Evolutionary conservation across 768 basidiomycete species (phyloP), one percentile per base, ranked within the genome.

Genomic region (Hemileccinum rubropunctum): DNA sequence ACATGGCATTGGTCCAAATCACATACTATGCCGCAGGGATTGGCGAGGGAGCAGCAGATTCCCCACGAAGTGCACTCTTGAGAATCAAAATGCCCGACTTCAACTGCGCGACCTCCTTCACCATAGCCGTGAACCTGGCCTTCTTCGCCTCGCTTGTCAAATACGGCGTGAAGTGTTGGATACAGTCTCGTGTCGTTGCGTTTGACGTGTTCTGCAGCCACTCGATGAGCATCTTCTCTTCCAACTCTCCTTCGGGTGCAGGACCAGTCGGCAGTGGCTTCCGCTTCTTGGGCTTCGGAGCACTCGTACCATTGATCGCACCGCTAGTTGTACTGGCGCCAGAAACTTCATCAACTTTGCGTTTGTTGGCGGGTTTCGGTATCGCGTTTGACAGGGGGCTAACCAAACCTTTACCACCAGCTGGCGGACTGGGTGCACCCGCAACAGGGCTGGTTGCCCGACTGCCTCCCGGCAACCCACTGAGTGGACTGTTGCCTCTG

Each of bases 161-260:
- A 58, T 88, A 91, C 14, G 82, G 82, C 53, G 83, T 83, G 62
- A 91, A 92, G 63, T 88, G 78, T 45, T 82, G 80, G 53, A 91
- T 91, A 60, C 88, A 90, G 58, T 90, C 87, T 52, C 83, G 75
- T 30, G 89, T 91, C 48, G 81, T 83, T 45, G 87, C 81, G 52
- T 79, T 80, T n/a, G 80, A 74, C 33, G 80, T 82, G 42, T 75
- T 82, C 62, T 76, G 80, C 55, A 92, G 63, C 87, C 89, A 91
- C 42, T 87, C 83, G 51, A 91, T 73, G 48, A 92, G 71, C 79
- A 88, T 77, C 43, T 61, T 68, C 54, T 80, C 75, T 54, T 84
- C 82, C 52, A 90, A 67, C 62, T 85, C 83, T 47, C 80, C 77
- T 13, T 73, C 71, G 12, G 81, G 74, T n/a, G 67, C 66, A 23